Evolutionary conservation across 305 asterid species (phyloP).

Genomic region (Fraxinus dipetala): DNA sequence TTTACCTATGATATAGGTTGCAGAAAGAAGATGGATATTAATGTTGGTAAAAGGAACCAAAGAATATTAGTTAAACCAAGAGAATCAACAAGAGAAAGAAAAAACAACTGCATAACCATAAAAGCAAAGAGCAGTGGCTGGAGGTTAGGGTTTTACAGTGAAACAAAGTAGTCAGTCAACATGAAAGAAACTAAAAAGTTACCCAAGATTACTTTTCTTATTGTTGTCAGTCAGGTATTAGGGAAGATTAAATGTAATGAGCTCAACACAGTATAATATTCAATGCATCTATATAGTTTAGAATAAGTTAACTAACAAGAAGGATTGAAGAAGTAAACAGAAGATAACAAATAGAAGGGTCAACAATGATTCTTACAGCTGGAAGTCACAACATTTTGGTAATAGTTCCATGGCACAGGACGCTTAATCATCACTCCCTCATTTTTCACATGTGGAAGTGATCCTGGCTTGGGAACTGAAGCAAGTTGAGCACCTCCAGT

Average conservation of each 20-base stretch:
- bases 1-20: background rate
- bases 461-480: constrained; percentile 80
- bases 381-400: constrained; percentile 97
- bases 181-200: background rate
- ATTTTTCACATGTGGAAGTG: constrained; percentile 60
- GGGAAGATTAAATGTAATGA: constrained; percentile 3
- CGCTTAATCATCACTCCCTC: constrained; percentile 69
- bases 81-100: background rate
- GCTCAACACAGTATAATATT: background rate
- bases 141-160: background rate
- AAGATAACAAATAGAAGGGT: constrained; percentile 17
- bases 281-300: background rate
- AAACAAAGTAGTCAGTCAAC: background rate
- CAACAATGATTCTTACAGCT: constrained; percentile 68
- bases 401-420: constrained; percentile 86
- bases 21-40: background rate
- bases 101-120: background rate
- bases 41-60: background rate
- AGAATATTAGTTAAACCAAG: background rate
- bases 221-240: background rate
- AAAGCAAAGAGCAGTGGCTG: background rate
- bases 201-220: background rate
- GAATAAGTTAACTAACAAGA: constrained; percentile 7
- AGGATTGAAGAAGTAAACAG: background rate
- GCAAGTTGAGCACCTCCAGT: constrained; percentile 86